Evolutionary conservation across 2,329 filamentous ascomycete genomes (phyloP).

Genomic region (Harringtonia aguacate): DNA sequence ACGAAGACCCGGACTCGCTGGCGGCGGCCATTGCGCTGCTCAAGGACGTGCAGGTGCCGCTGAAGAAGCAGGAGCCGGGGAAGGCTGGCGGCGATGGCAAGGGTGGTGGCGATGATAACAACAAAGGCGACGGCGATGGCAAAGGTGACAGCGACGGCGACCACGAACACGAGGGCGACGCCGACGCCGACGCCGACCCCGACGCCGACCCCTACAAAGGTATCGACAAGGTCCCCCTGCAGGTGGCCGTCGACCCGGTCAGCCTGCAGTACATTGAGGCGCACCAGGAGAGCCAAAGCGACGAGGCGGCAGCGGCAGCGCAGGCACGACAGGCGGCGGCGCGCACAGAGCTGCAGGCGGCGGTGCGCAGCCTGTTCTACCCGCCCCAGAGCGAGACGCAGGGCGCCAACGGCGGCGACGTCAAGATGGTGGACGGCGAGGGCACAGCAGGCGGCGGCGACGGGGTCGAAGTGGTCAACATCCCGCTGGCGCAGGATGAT

Average conservation of each 20-base stretch:
- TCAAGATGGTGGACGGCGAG: conserved; percentile 54
- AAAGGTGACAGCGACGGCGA: conserved; percentile 18
- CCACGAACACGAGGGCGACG: conserved; percentile 22
- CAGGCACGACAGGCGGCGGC: conserved; percentile 62
- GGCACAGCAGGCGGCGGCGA: conserved; percentile 39
- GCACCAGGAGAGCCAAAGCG: conserved; percentile 56
- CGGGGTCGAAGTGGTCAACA: conserved; percentile 77
- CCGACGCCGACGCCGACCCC: conserved; percentile 18
- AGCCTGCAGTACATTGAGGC: conserved; percentile 80
- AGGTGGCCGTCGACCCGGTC: conserved; percentile 70
- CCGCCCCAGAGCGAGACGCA: conserved; percentile 40
- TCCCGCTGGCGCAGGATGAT: conserved; percentile 78
- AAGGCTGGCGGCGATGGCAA: conserved; percentile 26
- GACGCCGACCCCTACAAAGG: conserved; percentile 36
- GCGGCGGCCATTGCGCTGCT: conserved; percentile 77
- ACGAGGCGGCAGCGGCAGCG: conserved; percentile 50
- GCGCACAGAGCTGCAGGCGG: conserved; percentile 54
- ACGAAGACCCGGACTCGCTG: conserved; percentile 81
- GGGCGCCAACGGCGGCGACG: conserved; percentile 59
- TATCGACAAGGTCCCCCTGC: conserved; percentile 59
- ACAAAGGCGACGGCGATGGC: conserved; percentile 17
- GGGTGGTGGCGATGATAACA: not conserved
- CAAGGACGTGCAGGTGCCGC: conserved; percentile 69
- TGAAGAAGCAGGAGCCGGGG: conserved; percentile 56
- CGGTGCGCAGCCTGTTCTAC: conserved; percentile 62